Base-by-base conservation (phyloP, 2,329 filamentous ascomycete genomes). In the Ophiostoma triangulosporum region DNA sequence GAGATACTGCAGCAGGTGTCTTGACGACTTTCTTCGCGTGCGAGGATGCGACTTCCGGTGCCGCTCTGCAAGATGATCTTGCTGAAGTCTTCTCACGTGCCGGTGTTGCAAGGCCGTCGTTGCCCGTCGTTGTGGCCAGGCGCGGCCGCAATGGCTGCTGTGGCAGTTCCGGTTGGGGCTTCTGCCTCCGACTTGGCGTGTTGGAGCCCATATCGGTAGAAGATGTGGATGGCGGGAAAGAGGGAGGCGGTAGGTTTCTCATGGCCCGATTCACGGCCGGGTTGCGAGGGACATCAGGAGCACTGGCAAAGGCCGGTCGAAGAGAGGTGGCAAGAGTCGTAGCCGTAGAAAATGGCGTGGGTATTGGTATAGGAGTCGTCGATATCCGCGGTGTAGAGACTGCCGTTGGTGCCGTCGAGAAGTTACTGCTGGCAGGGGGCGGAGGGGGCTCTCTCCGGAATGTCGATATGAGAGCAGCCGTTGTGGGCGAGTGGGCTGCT, bases 71-170 rank as follows among this genome's bases (percentile, higher is more conserved):
- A 38, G 52, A 45, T 1, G 54, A 53, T 33, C 52, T 48, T 29
- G 31, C 14, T 15, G 31, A 15, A 6, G 6, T 29, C n/a, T 43
- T 57, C 40, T 32, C 40, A 32, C 54, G 52, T 31, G 54, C 17
- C 2, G 51, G 54, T 5, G 54, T 54, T 4, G 51, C 33, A n/a
- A 61, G 57, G 43, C 58, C 58, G 66, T 68, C 27, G 68, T 67
- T 20, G 63, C 48, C 20, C 36, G 24, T n/a, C n/a, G n/a, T n/a
- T n/a, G n/a, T n/a, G 11, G 48, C 38, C 4, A 51, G 40, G 6
- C 43, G 32, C 12, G n/a, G 24, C 20, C 40, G 33, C 7, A 26
- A 35, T 36, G 27, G 53, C 54, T 70, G 64, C 54, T 66, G 64
- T 24, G 62, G 62, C 45, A 52, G 53, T 43, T 51, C 57, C 36